Conservation (phyloP, 75 land plant species). For the Gnetum montanum region DNA sequence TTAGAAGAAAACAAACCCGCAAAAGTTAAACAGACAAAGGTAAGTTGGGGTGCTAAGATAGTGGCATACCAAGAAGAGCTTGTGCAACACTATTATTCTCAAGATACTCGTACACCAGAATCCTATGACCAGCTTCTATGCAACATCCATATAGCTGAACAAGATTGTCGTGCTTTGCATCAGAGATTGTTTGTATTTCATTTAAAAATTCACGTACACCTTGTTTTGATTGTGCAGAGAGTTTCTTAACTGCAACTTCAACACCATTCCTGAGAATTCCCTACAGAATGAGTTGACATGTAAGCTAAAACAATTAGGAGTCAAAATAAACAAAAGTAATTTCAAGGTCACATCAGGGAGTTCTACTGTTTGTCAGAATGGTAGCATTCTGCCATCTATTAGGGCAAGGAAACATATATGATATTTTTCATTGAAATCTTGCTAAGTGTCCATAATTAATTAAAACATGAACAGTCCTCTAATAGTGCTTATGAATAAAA, state of each 20-base stretch:
- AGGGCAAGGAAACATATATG: too few relatives aligned
- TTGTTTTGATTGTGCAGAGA: conserved; percentile 31
- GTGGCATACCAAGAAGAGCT: conserved; percentile 22
- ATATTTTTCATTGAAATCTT: too few relatives aligned
- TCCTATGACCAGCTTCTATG: conserved; percentile 28
- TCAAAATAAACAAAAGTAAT: too few relatives aligned
- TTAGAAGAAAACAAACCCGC: too few relatives aligned
- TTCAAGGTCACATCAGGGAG: too few relatives aligned
- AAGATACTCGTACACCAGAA: conserved; percentile 49
- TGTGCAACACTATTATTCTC: conserved; percentile 43
- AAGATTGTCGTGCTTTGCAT: conserved; percentile 45
- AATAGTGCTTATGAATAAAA: too few relatives aligned
- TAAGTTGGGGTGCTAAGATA: neutral
- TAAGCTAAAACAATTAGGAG: too few relatives aligned
- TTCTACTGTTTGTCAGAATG: too few relatives aligned
- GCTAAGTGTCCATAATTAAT: too few relatives aligned
- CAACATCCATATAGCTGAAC: conserved; percentile 47
- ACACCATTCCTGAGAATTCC: conserved; percentile 37
- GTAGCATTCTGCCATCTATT: too few relatives aligned
- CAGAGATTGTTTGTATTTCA: conserved; percentile 33
- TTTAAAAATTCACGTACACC: conserved; percentile 52
- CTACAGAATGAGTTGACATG: conserved; percentile 13
- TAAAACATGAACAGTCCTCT: too few relatives aligned
- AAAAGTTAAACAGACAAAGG: neutral
- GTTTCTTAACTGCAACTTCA: conserved; percentile 45